Evolutionary conservation across 352 stramenopile genomes (phyloP).

Genomic region (Globisporangium mamillatum): DNA sequence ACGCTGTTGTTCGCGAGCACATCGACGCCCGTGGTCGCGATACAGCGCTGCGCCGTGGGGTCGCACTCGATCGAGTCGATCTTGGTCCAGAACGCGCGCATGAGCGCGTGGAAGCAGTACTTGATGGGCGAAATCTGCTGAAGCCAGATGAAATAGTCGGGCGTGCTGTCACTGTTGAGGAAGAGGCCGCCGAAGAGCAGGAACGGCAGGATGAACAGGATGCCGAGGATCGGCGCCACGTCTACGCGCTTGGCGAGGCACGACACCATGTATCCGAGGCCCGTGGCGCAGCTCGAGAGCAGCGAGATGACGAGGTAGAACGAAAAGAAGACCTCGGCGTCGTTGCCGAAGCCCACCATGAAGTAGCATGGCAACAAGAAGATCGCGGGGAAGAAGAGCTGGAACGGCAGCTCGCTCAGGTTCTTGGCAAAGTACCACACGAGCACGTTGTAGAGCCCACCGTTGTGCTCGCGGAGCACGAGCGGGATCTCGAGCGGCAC

Average conservation of each 20-base stretch:
- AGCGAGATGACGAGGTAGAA: slow-evolving; percentile 31
- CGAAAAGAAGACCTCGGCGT: slow-evolving; percentile 33
- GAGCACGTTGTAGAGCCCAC: slow-evolving; percentile 30
- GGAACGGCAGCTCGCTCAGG: slow-evolving; percentile 32
- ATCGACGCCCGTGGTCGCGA: slow-evolving; percentile 21
- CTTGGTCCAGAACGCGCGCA: slow-evolving; percentile 31
- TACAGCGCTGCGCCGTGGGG: slow-evolving; percentile 14
- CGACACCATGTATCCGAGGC: slow-evolving; percentile 34
- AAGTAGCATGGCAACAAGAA: slow-evolving; percentile 38
- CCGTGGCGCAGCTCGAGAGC: slow-evolving; percentile 21
- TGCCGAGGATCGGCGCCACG: slow-evolving; percentile 28
- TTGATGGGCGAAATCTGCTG: slow-evolving; percentile 37
- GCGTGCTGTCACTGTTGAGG: slow-evolving; percentile 30
- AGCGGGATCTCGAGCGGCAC: slow-evolving; percentile 38
- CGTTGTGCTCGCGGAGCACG: slow-evolving; percentile 33
- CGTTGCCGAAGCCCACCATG: slow-evolving; percentile 34
- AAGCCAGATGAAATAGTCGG: slow-evolving; percentile 36
- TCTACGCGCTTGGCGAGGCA: slow-evolving; percentile 27
- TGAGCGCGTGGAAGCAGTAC: slow-evolving; percentile 34
- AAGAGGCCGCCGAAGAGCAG: slow-evolving; percentile 37
- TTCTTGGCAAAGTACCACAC: slow-evolving; percentile 45
- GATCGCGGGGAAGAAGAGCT: slow-evolving; percentile 31
- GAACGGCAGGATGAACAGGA: slow-evolving; percentile 33
- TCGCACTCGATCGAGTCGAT: slow-evolving; percentile 27
- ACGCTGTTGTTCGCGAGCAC: slow-evolving; percentile 31